Conservation (phyloP, 2,329 filamentous ascomycete species). For the Neurospora crassa region DNA sequence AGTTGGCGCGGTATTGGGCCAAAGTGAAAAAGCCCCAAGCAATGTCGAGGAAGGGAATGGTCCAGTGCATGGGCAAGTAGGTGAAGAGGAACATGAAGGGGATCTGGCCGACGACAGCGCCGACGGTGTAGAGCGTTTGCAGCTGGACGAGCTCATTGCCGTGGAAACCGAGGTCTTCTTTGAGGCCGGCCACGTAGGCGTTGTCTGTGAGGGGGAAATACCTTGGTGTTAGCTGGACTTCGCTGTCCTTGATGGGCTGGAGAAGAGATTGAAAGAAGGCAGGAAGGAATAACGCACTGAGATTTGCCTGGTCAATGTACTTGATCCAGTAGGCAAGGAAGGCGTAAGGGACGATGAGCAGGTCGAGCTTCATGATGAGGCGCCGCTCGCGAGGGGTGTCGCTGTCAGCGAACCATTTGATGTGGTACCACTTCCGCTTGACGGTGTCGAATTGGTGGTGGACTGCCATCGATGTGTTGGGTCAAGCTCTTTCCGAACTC, state of each 20-base stretch:
- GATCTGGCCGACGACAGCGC: slow-evolving; percentile 40
- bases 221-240: background rate
- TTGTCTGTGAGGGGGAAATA: slow-evolving; percentile 28
- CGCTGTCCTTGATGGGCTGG: background rate
- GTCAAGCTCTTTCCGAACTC: background rate
- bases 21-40: slow-evolving; percentile 48
- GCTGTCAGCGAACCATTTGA: slow-evolving; percentile 38
- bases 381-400: slow-evolving; percentile 40
- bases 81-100: slow-evolving; percentile 43
- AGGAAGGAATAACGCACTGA: slow-evolving; percentile 29
- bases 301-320: slow-evolving; percentile 45
- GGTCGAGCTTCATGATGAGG: slow-evolving; percentile 45
- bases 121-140: slow-evolving; percentile 42
- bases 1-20: slow-evolving; percentile 39
- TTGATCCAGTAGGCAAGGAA: slow-evolving; percentile 47
- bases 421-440: slow-evolving; percentile 25
- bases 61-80: slow-evolving; percentile 34
- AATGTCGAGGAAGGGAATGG: slow-evolving; percentile 41
- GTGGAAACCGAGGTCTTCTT: slow-evolving; percentile 39
- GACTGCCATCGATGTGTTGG: background rate
- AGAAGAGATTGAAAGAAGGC: background rate
- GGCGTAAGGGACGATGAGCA: slow-evolving; percentile 46
- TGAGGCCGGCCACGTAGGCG: slow-evolving; percentile 44
- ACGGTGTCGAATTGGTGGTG: background rate
- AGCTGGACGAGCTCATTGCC: slow-evolving; percentile 46